Evolutionary conservation across 768 basidiomycete genomes (phyloP).

Genomic region (Boletus rubroflammeus): DNA sequence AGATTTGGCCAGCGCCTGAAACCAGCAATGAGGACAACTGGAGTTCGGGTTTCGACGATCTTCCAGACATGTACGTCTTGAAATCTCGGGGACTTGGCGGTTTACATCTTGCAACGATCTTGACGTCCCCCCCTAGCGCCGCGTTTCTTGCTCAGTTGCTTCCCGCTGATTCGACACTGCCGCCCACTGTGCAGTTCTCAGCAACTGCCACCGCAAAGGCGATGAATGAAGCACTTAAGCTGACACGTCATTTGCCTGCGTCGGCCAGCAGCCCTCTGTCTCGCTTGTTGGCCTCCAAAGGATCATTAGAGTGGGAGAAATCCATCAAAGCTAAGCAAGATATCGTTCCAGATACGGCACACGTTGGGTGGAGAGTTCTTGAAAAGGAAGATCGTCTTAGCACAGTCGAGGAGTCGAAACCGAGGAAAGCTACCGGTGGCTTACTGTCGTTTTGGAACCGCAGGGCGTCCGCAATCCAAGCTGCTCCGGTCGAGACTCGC

Average conservation of each 20-base stretch:
- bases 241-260: constrained; percentile 57
- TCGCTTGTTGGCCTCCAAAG: constrained; percentile 66
- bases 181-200: constrained; percentile 46
- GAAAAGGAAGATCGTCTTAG: constrained; percentile 44
- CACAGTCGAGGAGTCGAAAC: constrained; percentile 42
- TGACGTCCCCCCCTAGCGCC: constrained; percentile 32
- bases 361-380: constrained; percentile 70
- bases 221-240: constrained; percentile 55
- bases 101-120: constrained; percentile 3
- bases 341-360: constrained; percentile 46
- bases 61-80: constrained; percentile 56
- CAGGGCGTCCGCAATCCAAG: constrained; percentile 27
- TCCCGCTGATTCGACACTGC: constrained; percentile 50
- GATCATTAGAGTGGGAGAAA: constrained; percentile 73
- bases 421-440: constrained; percentile 46
- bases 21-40: constrained; percentile 33
- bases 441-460: constrained; percentile 75
- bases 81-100: background rate
- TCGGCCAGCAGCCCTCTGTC: constrained; percentile 63
- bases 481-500: constrained; percentile 14
- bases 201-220: constrained; percentile 58
- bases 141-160: constrained; percentile 41
- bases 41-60: constrained; percentile 43
- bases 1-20: constrained; percentile 46
- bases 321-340: constrained; percentile 56